These are phyloP conservation scores for Musa itinerans DNA, from an alignment of 176 grass and related monocot genomes.

Conservation along the genomic window DNA sequence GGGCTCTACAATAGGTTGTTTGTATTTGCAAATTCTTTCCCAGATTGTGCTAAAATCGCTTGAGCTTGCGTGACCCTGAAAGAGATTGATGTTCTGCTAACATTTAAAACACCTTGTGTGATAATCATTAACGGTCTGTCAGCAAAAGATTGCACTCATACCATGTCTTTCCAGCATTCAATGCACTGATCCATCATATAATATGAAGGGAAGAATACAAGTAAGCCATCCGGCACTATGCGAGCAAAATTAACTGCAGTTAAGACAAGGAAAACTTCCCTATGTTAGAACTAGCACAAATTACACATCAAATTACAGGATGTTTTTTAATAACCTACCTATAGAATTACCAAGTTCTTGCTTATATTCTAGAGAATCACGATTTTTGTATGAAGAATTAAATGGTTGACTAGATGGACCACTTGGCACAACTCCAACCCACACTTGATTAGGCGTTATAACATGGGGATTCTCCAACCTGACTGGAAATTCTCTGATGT, in stretches of 20 bases:
- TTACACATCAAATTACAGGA: slow-evolving; percentile 3
- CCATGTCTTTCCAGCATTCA: slow-evolving; percentile 83
- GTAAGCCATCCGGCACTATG: slow-evolving; percentile 89
- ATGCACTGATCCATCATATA: slow-evolving; percentile 98
- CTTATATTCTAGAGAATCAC: slow-evolving; percentile 83
- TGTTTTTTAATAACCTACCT: slow-evolving; percentile 35
- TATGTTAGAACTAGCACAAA: slow-evolving; percentile 10
- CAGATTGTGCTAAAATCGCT: slow-evolving; percentile 58
- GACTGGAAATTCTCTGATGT: slow-evolving; percentile 74
- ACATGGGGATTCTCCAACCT: slow-evolving; percentile 98
- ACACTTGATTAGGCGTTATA: slow-evolving; percentile 82
- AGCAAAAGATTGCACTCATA: slow-evolving; percentile 27
- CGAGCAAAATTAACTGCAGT: slow-evolving; percentile 89
- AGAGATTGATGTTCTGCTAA: slow-evolving; percentile 1
- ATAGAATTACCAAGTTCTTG: slow-evolving; percentile 88
- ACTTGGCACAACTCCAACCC: slow-evolving; percentile 77
- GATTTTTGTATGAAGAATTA: slow-evolving; percentile 79
- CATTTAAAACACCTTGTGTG: not conserved
- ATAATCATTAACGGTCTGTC: not conserved
- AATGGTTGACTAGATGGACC: slow-evolving; percentile 86
- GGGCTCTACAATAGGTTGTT: slow-evolving; percentile 93
- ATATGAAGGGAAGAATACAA: slow-evolving; percentile 98
- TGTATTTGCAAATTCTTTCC: slow-evolving; percentile 86
- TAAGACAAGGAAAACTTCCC: not conserved
- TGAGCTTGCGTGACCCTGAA: slow-evolving; percentile 75